phyloP scores from a whole-genome alignment of 768 basidiomycete species.

The Melanogaster broomeanus region DNA sequence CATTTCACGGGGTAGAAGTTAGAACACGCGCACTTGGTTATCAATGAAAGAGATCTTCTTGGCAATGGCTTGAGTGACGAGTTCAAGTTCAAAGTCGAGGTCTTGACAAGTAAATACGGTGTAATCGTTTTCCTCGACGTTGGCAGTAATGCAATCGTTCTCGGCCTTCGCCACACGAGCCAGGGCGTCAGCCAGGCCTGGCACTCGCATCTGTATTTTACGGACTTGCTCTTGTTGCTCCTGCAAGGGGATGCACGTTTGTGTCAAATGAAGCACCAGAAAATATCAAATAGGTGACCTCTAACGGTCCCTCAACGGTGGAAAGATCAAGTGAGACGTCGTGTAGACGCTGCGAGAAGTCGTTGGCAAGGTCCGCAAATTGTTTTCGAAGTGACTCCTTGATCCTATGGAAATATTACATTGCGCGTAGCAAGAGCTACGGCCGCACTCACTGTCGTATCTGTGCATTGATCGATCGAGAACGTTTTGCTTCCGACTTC shows the following conservation, averaged over 20 bases:
- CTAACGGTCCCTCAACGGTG: conserved; percentile 71
- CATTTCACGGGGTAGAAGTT: neutral
- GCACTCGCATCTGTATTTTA: conserved; percentile 66
- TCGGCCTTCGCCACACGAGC: conserved; percentile 63
- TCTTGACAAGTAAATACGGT: conserved; percentile 89
- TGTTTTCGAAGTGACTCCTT: conserved; percentile 77
- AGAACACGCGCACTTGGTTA: conserved; percentile 69
- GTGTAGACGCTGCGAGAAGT: conserved; percentile 69
- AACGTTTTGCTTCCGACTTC: conserved; percentile 72
- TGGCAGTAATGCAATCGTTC: conserved; percentile 77
- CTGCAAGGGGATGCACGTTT: conserved; percentile 35
- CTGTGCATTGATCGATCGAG: conserved; percentile 82
- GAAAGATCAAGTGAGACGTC: conserved; percentile 71
- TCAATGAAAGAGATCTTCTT: conserved; percentile 97
- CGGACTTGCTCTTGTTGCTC: conserved; percentile 72
- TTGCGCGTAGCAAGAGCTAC: neutral
- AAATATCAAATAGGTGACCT: conserved; percentile 44
- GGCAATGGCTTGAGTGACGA: conserved; percentile 75
- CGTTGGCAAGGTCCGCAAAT: conserved; percentile 77
- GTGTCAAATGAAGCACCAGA: conserved; percentile 8
- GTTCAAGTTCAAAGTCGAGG: conserved; percentile 84
- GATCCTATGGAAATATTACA: conserved; percentile 51
- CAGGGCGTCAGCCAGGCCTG: conserved; percentile 60
- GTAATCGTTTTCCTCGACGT: conserved; percentile 97
- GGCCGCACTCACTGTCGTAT: conserved; percentile 74